Evolutionary conservation across 352 stramenopile genomes (phyloP), one percentile per base, ranked within the genome.

Genomic region (Phytophthora parvispora): DNA sequence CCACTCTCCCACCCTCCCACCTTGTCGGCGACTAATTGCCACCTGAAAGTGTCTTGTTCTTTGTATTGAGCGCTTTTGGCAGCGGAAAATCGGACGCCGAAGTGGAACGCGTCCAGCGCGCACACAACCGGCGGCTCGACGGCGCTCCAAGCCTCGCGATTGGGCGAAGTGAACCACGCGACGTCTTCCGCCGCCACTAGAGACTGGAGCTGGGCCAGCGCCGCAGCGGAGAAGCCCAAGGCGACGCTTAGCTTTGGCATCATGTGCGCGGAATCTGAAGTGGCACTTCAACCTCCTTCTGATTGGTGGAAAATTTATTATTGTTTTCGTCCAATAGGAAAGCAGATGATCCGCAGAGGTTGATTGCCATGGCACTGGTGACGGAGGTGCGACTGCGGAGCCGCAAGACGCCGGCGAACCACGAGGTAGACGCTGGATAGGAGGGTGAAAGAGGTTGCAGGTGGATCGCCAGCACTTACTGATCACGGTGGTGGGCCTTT

Each of bases 41-140:
- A 78, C n/a, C 48, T 57, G 24, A 74, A 75, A 67, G 6, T 32
- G 29, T 66, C 24, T 61, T 72, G 34, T 4, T 66, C 29, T 53
- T 45, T 49, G 60, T 61, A 53, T 68, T 27, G 28, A 53, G 43
- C 16, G 3, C 42, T 49, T 9, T 24, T 55, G 22, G 20, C 7
- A 12, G 63, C 55, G 9, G 54, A n/a, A 59, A 76, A 73, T 12
- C 32, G 52, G 4, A 64, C 64, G 38, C 68, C 72, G 56, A 87
- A 82, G 55, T 67, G 72, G 56, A 86, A 84, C 38, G 47, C 64
- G 55, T 78, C 71, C 4, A 78, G 60, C 22, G 60, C 45, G 38
- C 70, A 75, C 48, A 72, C 51, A 32, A 55, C 62, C 16, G 40
- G 34, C 31, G n/a, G 12, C 15, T 64, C 16, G 6, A 18, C 32